Base-by-base conservation (phyloP, 116 monocot genomes). In the Iris pallida region DNA sequence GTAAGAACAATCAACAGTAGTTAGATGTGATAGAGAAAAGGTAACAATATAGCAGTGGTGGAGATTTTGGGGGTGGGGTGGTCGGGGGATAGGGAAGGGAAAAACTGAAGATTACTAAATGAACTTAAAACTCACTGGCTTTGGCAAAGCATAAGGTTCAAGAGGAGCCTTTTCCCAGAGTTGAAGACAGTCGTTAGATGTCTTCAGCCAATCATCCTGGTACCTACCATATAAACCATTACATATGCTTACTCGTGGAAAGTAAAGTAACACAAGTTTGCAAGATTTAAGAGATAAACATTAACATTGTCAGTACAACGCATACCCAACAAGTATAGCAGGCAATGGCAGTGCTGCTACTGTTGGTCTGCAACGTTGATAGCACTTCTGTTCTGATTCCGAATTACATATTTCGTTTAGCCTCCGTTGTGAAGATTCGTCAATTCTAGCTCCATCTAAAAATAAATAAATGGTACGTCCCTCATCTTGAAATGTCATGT, bases 131-230 rank as follows among this genome's bases (percentile, higher is more conserved):
- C 85, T 88, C 79, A 98, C 98, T 61, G 85, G 79, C 65, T 98
- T 98, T 11, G 81, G 90, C 59, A 54, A 74, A 57, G 98, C 98
- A 88, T 98, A 98, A 67, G 98, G 98, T 64, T 98, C 98, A 62
- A 98, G 81, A 70, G 92, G 92, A 69, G 80, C 97, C 67, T 98
- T 98, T 71, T 98, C 98, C 98, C 98, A 98, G 5, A 83, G 46
- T 64, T 80, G 71, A 15, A 98, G 59, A 60, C 81, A 78, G 55
- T 73, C 88, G 17, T 70, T 67, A 30, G 98, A 87, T 53, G 90
- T 86, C 73, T 88, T 93, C 69, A 98, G 69, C 98, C 98, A 98
- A 86, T 98, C 98, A 80, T 98, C 98, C 80, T 98, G 97, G 75
- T 92, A 97, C 68, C 97, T 97, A 70, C 49, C 55, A 65, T 14